Conservation (phyloP, 2,329 filamentous ascomycete genomes). For the Periconia macrospinosa region DNA sequence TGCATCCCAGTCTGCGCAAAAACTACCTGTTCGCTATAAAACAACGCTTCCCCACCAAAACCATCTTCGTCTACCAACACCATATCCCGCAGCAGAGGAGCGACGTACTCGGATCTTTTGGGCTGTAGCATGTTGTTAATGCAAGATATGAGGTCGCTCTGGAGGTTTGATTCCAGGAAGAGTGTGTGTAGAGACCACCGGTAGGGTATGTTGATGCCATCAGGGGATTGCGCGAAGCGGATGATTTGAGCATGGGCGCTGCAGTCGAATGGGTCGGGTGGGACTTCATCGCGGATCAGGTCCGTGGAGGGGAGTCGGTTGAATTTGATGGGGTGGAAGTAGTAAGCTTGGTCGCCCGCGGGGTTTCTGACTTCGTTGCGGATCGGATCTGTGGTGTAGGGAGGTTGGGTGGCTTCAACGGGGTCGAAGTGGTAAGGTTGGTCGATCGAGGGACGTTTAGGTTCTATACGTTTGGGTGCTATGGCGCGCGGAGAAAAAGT, state of each 20-base stretch:
- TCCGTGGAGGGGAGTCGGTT: no score
- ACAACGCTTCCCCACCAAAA: background rate
- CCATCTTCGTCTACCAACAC: background rate
- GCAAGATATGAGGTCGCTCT: background rate
- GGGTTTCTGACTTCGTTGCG: no score
- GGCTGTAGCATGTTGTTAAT: no score
- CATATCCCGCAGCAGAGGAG: background rate
- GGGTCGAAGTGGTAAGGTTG: no score
- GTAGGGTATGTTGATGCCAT: background rate
- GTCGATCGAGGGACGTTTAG: no score
- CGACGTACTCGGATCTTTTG: no score
- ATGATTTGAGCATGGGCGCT: conserved; percentile 1
- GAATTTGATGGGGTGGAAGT: no score
- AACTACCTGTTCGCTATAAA: background rate
- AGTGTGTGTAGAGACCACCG: background rate
- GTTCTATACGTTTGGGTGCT: no score
- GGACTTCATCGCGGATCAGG: conserved; percentile 1
- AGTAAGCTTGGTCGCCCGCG: no score
- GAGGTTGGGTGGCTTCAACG: no score
- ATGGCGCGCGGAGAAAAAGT: no score
- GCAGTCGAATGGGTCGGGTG: background rate
- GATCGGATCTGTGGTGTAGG: no score
- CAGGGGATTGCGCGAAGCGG: background rate
- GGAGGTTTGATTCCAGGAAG: background rate
- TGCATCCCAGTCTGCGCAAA: conserved; percentile 8